These are phyloP conservation scores for Apiospora sp. DNA, from an alignment of 2,329 filamentous ascomycete species.

Conservation along the genomic window DNA sequence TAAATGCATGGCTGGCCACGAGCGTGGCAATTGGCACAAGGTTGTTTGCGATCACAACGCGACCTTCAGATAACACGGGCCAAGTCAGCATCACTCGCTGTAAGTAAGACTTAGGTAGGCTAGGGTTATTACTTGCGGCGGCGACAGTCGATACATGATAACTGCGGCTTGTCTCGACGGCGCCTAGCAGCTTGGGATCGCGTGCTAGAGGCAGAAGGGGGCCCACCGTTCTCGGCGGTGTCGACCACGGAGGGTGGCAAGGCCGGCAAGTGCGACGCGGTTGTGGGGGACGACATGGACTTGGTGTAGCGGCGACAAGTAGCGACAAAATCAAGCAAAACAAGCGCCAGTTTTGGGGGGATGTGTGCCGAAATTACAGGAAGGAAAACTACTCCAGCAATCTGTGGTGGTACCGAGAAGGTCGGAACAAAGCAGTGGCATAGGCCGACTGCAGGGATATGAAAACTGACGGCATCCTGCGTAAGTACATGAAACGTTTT, in stretches of 20 bases:
- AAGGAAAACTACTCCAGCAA: background rate
- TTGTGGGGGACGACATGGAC: background rate
- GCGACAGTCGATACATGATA: conserved; percentile 41
- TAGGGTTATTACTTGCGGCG: conserved; percentile 39
- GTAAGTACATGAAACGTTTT: no score
- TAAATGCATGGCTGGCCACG: conserved; percentile 36
- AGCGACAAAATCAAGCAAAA: background rate
- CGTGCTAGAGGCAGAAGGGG: background rate
- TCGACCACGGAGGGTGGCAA: background rate
- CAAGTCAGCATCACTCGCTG: background rate
- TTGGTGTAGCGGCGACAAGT: no score
- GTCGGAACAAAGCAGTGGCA: no score
- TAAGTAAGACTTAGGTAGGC: conserved; percentile 3
- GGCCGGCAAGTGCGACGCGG: background rate
- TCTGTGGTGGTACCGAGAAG: no score
- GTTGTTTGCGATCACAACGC: conserved; percentile 37
- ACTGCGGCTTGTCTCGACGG: conserved; percentile 42
- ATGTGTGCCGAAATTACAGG: background rate
- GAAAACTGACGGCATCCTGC: no score
- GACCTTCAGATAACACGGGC: conserved; percentile 28
- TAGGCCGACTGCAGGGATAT: no score
- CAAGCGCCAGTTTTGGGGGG: background rate
- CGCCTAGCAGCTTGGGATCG: conserved; percentile 28
- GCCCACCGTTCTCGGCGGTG: background rate
- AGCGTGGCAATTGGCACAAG: conserved; percentile 35